Evolutionary conservation across 345 rosid genomes (phyloP).

Genomic region (Euphorbia tirucalli): DNA sequence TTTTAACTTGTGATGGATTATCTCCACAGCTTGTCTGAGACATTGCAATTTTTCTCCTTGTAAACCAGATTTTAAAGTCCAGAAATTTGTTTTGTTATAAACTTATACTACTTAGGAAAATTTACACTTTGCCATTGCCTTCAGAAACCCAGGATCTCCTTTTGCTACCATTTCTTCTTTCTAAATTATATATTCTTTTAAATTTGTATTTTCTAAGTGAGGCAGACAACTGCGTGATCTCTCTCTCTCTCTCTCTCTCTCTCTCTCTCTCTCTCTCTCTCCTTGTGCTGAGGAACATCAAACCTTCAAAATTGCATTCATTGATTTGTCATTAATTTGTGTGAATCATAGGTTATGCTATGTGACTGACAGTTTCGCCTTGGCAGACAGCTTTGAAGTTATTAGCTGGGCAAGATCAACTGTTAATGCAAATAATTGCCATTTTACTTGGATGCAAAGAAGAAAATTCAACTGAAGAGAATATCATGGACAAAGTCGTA

Average conservation of each 20-base stretch:
- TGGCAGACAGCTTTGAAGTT: slow-evolving; percentile 75
- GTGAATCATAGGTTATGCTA: background rate
- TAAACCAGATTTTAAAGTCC: background rate
- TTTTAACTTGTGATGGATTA: background rate
- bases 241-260: too few species aligned
- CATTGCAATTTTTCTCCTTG: background rate
- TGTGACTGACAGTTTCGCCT: slow-evolving; percentile 19
- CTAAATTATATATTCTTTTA: too few species aligned
- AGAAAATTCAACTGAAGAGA: slow-evolving; percentile 39
- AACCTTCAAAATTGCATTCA: too few species aligned
- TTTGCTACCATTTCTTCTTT: too few species aligned
- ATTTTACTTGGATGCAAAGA: slow-evolving; percentile 56
- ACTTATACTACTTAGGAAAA: background rate
- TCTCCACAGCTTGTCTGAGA: background rate
- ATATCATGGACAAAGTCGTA: slow-evolving; percentile 35
- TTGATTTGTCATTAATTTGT: too few species aligned
- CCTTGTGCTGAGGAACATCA: background rate
- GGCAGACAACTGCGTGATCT: too few species aligned
- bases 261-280: too few species aligned
- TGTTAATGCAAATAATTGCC: slow-evolving; percentile 61
- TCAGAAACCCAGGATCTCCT: background rate
- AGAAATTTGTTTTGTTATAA: background rate
- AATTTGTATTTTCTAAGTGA: too few species aligned
- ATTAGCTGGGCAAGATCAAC: slow-evolving; percentile 58
- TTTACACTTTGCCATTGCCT: background rate